Conservation (phyloP, 768 basidiomycete genomes). For the Boletales sp. region DNA sequence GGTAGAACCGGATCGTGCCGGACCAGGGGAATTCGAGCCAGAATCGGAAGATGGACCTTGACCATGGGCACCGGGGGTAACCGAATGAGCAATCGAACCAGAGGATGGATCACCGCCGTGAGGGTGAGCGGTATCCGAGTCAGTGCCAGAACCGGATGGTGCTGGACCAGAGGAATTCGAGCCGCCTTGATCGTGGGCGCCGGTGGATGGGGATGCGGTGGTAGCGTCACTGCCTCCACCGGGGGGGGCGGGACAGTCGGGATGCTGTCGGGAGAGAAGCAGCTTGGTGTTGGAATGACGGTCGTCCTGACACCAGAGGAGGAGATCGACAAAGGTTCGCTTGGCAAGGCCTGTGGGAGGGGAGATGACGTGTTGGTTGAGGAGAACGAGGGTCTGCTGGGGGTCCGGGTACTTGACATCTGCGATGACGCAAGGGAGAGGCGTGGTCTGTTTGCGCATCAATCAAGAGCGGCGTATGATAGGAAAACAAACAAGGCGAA, state of each 20-base stretch:
- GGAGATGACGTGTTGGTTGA: slow-evolving; percentile 14
- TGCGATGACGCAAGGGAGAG: slow-evolving; percentile 26
- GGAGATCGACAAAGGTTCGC: slow-evolving; percentile 23
- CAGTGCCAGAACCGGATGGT: neutral
- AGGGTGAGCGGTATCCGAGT: neutral
- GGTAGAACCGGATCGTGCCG: neutral
- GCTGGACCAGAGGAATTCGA: neutral
- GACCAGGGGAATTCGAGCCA: neutral
- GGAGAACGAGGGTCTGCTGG: slow-evolving; percentile 19
- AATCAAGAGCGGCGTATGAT: too few species aligned
- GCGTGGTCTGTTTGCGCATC: slow-evolving; percentile 2
- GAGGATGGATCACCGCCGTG: slow-evolving; percentile 1
- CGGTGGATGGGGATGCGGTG: neutral
- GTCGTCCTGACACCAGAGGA: slow-evolving; percentile 25
- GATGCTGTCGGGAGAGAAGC: slow-evolving; percentile 24
- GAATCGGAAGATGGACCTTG: neutral
- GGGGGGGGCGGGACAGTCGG: slow-evolving; percentile 11
- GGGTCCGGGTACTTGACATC: slow-evolving; percentile 24
- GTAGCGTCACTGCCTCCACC: too few species aligned
- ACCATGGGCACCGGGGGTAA: too few species aligned
- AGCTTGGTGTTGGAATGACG: slow-evolving; percentile 4
- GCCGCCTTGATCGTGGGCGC: neutral
- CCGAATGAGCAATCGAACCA: too few species aligned
- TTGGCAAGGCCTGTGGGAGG: slow-evolving; percentile 24
- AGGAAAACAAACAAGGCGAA: neutral